Conservation (phyloP, 2,329 filamentous ascomycete genomes). For the Aspergillus tanneri region DNA sequence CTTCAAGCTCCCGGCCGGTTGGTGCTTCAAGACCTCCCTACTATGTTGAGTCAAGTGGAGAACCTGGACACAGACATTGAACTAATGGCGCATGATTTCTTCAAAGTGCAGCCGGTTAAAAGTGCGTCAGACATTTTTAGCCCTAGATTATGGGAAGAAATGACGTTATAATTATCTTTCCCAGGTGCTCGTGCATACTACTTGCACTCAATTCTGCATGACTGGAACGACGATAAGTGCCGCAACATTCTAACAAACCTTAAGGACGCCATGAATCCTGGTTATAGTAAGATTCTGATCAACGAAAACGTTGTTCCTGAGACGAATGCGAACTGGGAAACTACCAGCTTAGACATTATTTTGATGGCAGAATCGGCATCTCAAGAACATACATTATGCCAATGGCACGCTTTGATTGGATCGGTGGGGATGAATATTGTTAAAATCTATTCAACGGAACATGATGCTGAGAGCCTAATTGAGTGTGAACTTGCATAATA, state of each 20-base stretch:
- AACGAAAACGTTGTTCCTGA: slow-evolving; percentile 46
- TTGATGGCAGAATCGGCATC: slow-evolving; percentile 43
- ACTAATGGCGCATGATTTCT: slow-evolving; percentile 49
- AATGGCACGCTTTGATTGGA: slow-evolving; percentile 39
- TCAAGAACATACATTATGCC: slow-evolving; percentile 41
- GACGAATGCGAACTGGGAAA: slow-evolving; percentile 28
- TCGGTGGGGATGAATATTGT: slow-evolving; percentile 38
- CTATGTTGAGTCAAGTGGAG: slow-evolving; percentile 31
- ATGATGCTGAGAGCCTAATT: slow-evolving; percentile 23
- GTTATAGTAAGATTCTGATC: slow-evolving; percentile 46
- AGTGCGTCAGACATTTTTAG: too few relatives aligned
- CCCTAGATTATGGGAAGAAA: slow-evolving; percentile 12
- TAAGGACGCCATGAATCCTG: slow-evolving; percentile 35
- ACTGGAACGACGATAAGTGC: slow-evolving; percentile 36
- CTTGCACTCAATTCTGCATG: slow-evolving; percentile 22
- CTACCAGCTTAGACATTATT: slow-evolving; percentile 39
- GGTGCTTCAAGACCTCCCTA: slow-evolving; percentile 52
- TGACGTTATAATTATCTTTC: not conserved
- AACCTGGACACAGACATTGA: slow-evolving; percentile 22
- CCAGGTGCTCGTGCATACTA: slow-evolving; percentile 35
- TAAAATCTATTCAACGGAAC: slow-evolving; percentile 29
- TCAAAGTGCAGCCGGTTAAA: slow-evolving; percentile 48
- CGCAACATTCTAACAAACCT: slow-evolving; percentile 32
- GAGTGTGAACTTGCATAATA: slow-evolving; percentile 24
- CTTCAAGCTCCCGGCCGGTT: slow-evolving; percentile 43